phyloP scores from a whole-genome alignment of 2,329 filamentous ascomycete species.

The Alternaria sp. region DNA sequence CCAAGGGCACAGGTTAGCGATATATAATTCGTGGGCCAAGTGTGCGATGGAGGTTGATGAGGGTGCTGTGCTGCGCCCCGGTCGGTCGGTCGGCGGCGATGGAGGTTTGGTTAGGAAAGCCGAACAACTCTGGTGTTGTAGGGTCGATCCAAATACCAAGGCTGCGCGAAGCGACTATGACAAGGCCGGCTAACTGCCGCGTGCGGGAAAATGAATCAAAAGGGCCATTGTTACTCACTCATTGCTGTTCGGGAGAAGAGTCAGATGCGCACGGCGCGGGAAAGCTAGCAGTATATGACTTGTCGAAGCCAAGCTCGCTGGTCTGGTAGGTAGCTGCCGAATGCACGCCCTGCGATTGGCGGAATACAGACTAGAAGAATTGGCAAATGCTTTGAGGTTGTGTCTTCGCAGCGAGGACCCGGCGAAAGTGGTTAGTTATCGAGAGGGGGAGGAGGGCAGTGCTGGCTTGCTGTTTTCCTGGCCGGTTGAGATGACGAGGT shows the following conservation, averaged over 20 bases:
- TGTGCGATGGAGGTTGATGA: conserved; percentile 1
- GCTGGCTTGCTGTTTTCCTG: background rate
- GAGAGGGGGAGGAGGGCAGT: conserved; percentile 1
- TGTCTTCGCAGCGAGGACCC: background rate
- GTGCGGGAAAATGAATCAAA: conserved; percentile 12
- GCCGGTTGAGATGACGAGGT: conserved; percentile 3
- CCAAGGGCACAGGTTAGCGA: conserved; percentile 17
- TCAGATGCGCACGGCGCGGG: conserved; percentile 11
- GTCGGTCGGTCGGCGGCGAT: background rate
- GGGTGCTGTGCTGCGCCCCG: conserved; percentile 6
- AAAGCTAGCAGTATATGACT: conserved; percentile 16
- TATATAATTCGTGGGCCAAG: background rate
- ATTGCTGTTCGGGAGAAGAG: conserved; percentile 14
- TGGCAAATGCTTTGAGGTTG: background rate
- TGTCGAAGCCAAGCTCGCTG: conserved; percentile 12
- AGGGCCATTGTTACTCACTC: conserved; percentile 22
- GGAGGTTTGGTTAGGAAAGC: background rate
- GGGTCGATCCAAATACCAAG: conserved; percentile 7
- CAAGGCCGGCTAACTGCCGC: conserved; percentile 8
- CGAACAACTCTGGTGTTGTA: conserved; percentile 2
- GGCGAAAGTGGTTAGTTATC: conserved; percentile 8
- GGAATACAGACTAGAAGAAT: background rate
- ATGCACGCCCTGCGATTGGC: conserved; percentile 7
- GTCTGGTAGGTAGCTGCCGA: conserved; percentile 1
- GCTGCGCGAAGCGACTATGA: conserved; percentile 8